Base-by-base conservation (phyloP, 768 basidiomycete species). In the Trametes elegans region DNA sequence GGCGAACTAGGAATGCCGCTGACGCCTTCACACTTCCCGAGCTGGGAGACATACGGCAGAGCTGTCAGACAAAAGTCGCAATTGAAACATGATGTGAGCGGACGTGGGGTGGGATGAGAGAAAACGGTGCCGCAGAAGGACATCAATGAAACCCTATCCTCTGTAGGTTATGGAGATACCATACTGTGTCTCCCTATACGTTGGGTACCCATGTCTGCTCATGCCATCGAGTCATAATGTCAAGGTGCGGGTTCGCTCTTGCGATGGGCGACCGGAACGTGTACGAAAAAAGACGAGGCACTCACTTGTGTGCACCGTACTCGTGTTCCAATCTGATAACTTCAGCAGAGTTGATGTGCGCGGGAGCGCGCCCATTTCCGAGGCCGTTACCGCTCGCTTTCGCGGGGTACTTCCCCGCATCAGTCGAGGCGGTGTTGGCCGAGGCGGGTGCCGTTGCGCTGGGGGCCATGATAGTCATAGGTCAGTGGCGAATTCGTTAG, bases 241-340 rank as follows among this genome's bases (percentile, higher is more conserved):
- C 32, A 32, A 29, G 11, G 36, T 34, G 31, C 24, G 45, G 49
- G 49, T 38, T 44, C 43, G 29, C 40, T 28, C 49, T 32, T 11
- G 26, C 23, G 39, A 34, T 32, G 23, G 34, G 13, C 34, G 41
- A 32, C 40, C 45, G 23, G 11, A 44, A 48, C 31, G 38, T 47
- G 57, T 18, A 27, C 18, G 26, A 27, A 21, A 11, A 40, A 21
- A 26, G 42, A 28, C 16, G 29, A 14, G 26, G 38, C 1, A 59
- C 88, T 80, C 71, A 93, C 93, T 94, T 94, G 79, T 94, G 92
- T 49, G 92, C 92, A 27, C 87, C 85, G 64, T 87, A 79, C 66
- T 88, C 79, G 62, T 92, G 82, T 70, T 98, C 94, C 61, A 93
- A 77, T 40, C 76, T 75, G 60, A 98, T 90, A 40, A 93, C 79